These are phyloP conservation scores for Colletotrichum sansevieriae DNA, from an alignment of 2,329 filamentous ascomycete species.

Conservation along the genomic window DNA sequence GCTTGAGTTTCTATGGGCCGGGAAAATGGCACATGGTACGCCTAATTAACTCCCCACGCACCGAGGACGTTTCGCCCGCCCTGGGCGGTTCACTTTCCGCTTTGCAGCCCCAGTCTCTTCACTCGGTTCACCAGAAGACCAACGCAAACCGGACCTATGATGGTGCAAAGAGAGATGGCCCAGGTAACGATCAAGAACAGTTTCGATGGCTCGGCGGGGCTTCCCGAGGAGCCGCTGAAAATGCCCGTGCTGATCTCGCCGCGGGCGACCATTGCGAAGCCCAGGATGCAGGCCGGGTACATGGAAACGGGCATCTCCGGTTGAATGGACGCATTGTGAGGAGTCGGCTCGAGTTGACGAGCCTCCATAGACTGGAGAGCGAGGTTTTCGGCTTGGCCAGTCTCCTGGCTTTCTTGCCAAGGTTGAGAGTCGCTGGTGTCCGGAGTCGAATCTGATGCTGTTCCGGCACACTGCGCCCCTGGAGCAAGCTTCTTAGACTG, in stretches of 20 bases:
- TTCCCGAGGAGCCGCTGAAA: conserved; percentile 47
- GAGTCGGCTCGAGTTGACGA: conserved; percentile 41
- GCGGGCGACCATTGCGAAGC: conserved; percentile 78
- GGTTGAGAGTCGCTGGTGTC: background rate
- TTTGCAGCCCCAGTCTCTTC: conserved; percentile 47
- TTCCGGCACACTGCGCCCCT: conserved; percentile 26
- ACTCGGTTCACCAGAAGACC: conserved; percentile 61
- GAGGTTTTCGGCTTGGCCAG: background rate
- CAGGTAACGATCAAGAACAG: conserved; percentile 67
- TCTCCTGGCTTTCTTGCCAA: background rate
- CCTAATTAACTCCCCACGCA: conserved; percentile 37
- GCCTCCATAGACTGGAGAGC: background rate
- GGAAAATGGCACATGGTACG: background rate
- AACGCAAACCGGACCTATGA: conserved; percentile 63
- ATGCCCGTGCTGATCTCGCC: conserved; percentile 75
- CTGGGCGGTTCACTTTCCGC: background rate
- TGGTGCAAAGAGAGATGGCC: conserved; percentile 68
- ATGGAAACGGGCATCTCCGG: conserved; percentile 69
- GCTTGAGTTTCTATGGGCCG: background rate
- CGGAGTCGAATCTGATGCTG: background rate
- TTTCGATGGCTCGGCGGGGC: conserved; percentile 49
- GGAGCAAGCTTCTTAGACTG: conserved; percentile 25
- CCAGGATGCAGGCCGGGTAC: conserved; percentile 76
- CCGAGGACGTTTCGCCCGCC: conserved; percentile 36
- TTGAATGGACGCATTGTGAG: conserved; percentile 37